These are phyloP conservation scores for Rhizodiscina lignyota DNA, from an alignment of 495 filamentous ascomycete species.

Conservation along the genomic window DNA sequence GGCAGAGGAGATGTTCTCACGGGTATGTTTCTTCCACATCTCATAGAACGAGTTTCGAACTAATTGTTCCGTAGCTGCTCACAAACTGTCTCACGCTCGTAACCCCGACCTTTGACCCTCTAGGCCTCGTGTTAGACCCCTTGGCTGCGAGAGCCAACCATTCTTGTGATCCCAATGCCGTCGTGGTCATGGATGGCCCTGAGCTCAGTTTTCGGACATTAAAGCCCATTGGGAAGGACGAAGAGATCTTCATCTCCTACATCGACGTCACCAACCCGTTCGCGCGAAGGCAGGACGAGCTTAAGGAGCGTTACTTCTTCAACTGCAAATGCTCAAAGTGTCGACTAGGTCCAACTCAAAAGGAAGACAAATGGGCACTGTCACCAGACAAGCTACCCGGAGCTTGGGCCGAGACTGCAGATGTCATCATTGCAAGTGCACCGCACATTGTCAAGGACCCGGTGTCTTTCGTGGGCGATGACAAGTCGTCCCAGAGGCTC, in stretches of 20 bases:
- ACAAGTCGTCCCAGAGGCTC: slow-evolving; percentile 2
- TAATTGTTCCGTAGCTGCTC: too few species aligned
- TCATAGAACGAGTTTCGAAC: slow-evolving; percentile 20
- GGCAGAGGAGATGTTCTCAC: slow-evolving; percentile 6
- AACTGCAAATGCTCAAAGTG: slow-evolving; percentile 44
- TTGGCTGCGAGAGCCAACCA: slow-evolving; percentile 47
- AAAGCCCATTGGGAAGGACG: slow-evolving; percentile 29
- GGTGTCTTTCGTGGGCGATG: slow-evolving; percentile 9
- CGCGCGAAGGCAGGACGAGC: slow-evolving; percentile 29
- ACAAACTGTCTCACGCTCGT: slow-evolving; percentile 46
- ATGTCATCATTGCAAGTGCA: neutral
- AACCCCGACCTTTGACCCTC: slow-evolving; percentile 36
- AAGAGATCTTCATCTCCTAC: slow-evolving; percentile 56
- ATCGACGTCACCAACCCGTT: slow-evolving; percentile 40
- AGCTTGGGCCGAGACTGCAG: slow-evolving; percentile 6
- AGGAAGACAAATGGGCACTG: slow-evolving; percentile 12
- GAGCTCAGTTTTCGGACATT: slow-evolving; percentile 24
- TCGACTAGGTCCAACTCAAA: slow-evolving; percentile 13
- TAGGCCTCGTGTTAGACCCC: slow-evolving; percentile 46
- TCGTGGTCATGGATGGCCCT: slow-evolving; percentile 41
- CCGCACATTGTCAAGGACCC: neutral
- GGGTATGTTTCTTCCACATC: slow-evolving; percentile 2
- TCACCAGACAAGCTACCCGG: slow-evolving; percentile 4
- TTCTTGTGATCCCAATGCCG: slow-evolving; percentile 52
- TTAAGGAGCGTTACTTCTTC: slow-evolving; percentile 47